Conservation (phyloP, 208 protist species). For the Leishmania mexicana region DNA sequence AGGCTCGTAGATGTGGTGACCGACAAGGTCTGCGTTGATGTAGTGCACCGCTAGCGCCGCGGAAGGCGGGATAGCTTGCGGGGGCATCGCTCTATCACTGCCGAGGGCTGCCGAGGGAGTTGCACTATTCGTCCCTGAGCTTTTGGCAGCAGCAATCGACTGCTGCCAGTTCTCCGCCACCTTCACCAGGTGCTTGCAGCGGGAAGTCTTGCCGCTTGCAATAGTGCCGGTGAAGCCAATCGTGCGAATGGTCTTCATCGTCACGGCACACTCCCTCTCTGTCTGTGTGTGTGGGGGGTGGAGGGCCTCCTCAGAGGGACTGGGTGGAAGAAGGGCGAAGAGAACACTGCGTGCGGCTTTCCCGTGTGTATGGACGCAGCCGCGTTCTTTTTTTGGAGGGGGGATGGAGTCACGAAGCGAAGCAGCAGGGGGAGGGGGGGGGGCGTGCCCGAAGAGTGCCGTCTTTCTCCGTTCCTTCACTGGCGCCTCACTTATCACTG, state of each 20-base stretch:
- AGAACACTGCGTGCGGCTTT: neutral
- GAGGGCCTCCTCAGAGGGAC: neutral
- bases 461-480: neutral
- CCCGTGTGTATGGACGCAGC: neutral
- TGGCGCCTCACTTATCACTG: neutral
- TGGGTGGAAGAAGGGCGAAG: neutral
- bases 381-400: neutral
- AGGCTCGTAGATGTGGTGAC: conserved; percentile 72
- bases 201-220: conserved; percentile 76
- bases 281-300: neutral
- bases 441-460: neutral
- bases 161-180: conserved; percentile 26
- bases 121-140: neutral
- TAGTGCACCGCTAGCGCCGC: conserved; percentile 37
- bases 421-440: neutral
- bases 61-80: neutral
- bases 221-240: conserved; percentile 84
- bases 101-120: neutral
- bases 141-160: too few species aligned
- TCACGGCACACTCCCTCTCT: neutral
- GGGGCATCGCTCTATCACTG: neutral
- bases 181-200: conserved; percentile 59
- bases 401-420: neutral
- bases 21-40: conserved; percentile 71
- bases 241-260: conserved; percentile 25